Evolutionary conservation across 2,329 filamentous ascomycete genomes (phyloP).

Genomic region (Diaporthe amygdali): DNA sequence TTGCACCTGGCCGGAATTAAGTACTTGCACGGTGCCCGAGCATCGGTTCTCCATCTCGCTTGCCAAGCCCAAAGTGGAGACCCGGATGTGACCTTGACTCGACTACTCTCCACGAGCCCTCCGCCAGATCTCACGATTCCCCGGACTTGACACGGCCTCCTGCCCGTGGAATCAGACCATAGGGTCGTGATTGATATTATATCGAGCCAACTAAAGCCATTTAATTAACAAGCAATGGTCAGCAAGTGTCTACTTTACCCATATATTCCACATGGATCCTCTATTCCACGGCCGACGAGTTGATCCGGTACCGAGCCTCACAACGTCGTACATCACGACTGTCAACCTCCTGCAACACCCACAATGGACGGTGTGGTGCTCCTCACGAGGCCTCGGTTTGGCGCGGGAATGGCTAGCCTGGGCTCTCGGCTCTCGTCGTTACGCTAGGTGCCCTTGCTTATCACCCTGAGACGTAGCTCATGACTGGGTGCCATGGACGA

Average conservation of each 20-base stretch:
- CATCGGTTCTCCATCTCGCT: slow-evolving; percentile 18
- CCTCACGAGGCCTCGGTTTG: neutral
- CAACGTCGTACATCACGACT: neutral
- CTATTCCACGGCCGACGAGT: neutral
- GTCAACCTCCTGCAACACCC: neutral
- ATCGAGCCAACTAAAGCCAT: neutral
- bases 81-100: slow-evolving; percentile 18
- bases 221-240: slow-evolving; percentile 20
- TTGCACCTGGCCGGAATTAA: slow-evolving; percentile 25
- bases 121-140: slow-evolving; percentile 19
- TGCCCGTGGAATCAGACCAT: neutral
- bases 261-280: neutral
- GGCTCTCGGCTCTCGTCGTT: neutral
- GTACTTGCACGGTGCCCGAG: slow-evolving; percentile 26
- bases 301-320: neutral
- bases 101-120: slow-evolving; percentile 8
- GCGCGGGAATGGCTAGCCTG: neutral
- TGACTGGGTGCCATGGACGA: slow-evolving; percentile 18
- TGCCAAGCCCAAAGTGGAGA: slow-evolving; percentile 7
- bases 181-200: neutral
- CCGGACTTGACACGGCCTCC: slow-evolving; percentile 11
- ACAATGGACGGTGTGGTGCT: slow-evolving; percentile 4
- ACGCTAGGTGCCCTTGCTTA: slow-evolving; percentile 21
- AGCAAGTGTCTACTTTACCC: neutral
- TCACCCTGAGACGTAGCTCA: slow-evolving; percentile 1